Percentiles rank a stretch among this genome's conserved stretches.
Conservation (phyloP, 2,329 filamentous ascomycete species). For the Ophiostoma quercus region DNA sequence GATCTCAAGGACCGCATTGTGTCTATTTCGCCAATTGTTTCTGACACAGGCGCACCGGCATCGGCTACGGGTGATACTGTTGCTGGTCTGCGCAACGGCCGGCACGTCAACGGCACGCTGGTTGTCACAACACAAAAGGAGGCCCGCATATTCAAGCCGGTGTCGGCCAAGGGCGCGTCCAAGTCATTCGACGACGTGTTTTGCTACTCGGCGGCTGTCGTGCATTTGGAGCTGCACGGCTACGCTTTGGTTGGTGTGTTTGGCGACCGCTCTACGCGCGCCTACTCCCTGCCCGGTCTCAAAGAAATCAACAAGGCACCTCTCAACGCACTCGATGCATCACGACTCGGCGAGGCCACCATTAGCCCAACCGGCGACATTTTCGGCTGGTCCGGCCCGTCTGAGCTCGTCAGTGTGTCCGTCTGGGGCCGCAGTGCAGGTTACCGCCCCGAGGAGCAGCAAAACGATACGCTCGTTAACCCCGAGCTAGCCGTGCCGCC, state of each 20-base stretch:
- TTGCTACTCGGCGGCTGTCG: constrained; percentile 75
- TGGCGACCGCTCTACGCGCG: constrained; percentile 71
- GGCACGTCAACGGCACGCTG: constrained; percentile 72
- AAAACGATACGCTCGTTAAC: constrained; percentile 74
- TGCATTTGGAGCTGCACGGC: constrained; percentile 67
- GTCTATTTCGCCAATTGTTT: constrained; percentile 71
- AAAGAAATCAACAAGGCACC: constrained; percentile 71
- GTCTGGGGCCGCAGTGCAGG: constrained; percentile 67
- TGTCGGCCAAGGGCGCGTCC: constrained; percentile 80
- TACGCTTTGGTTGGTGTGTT: constrained; percentile 79
- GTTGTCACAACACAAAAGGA: constrained; percentile 66
- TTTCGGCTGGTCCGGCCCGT: constrained; percentile 82
- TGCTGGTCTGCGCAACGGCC: constrained; percentile 67
- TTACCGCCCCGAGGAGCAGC: constrained; percentile 48
- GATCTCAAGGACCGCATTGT: constrained; percentile 65
- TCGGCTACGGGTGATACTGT: constrained; percentile 70
- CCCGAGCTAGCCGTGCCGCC: constrained; percentile 66
- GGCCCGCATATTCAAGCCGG: constrained; percentile 82
- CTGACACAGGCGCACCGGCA: constrained; percentile 70
- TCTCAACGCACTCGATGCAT: constrained; percentile 66
- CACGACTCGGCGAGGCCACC: constrained; percentile 61
- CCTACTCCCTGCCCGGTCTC: constrained; percentile 79
- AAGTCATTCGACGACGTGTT: constrained; percentile 80
- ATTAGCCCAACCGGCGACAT: constrained; percentile 77
- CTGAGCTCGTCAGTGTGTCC: constrained; percentile 76